phyloP scores from a whole-genome alignment of 192 early-diverging fungal genomes.

The Backusella circina region DNA sequence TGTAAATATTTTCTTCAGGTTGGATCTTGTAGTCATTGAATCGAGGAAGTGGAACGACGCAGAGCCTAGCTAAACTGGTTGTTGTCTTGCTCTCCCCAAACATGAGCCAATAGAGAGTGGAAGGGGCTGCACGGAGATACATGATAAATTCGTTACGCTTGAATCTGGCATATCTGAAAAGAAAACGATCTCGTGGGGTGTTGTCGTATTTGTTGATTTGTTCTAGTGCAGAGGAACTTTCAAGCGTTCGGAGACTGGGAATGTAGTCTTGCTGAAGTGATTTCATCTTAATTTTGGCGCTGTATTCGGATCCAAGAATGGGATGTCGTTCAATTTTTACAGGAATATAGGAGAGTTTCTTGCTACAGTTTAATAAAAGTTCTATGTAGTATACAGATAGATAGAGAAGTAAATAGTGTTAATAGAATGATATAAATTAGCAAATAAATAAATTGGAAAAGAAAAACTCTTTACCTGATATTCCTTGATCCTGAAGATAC shows the following conservation, averaged over 20 bases:
- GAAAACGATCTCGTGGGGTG: background rate
- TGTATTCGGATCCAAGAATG: background rate
- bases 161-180: background rate
- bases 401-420: background rate
- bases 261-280: background rate
- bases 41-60: conserved; percentile 4
- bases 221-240: background rate
- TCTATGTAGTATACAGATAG: too few species aligned
- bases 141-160: background rate
- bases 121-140: background rate
- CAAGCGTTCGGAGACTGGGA: background rate
- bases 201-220: background rate
- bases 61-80: background rate
- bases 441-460: background rate
- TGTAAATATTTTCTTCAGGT: background rate
- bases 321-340: background rate
- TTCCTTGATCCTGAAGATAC: background rate
- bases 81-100: background rate
- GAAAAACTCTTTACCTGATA: background rate
- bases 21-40: background rate
- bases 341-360: background rate
- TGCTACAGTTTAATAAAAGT: background rate
- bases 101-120: background rate
- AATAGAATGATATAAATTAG: background rate
- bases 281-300: background rate